Evolutionary conservation across 805 yeast genomes (phyloP), one percentile per base, ranked within the genome.

Genomic region (Vanderwaltozyma verrucispora): DNA sequence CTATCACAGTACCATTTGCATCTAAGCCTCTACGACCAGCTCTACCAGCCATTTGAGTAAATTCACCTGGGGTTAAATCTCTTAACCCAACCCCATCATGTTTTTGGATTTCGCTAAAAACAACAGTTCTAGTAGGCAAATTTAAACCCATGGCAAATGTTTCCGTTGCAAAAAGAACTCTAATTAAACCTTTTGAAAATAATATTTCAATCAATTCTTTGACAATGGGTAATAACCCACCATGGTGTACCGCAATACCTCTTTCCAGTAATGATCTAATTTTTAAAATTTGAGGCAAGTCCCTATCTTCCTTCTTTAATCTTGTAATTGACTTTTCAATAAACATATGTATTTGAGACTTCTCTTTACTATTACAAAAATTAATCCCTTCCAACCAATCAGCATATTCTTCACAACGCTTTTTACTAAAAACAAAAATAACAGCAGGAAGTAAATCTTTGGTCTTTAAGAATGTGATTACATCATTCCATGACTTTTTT

Each of bases 111-210:
- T 81, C 85, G 44, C 86, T 74, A 58, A 92, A 92, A 1, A 89
- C 88, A 26, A 92, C 98, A 0, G 98, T 92, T 63, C 95, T 77
- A 0, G 98, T 89, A 11, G 98, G 98, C 53, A 92, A 67, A 56
- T 92, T 92, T 56, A 92, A 72, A 12, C 98, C 98, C 97, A 92
- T 92, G 6, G 98, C 97, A 68, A 92, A 89, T 0, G 98, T 92
- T 60, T 92, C 98, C 0, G 98, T 92, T 0, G 98, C 97, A 65
- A 92, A 92, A 36, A 92, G 64, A 1, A 89, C 92, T 58, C 87
- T 88, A 31, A 92, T 83, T 36, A 89, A 67, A 0, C 94, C 79
- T 48, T 75, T 80, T 0, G 96, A 78, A 63, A 92, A 92, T 33
- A 92, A 62, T 39, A 92, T 88, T 60, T 92, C 98, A 45, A 88